phyloP scores from a whole-genome alignment of 441 rosid species.

The Syzygium syzygioides region DNA sequence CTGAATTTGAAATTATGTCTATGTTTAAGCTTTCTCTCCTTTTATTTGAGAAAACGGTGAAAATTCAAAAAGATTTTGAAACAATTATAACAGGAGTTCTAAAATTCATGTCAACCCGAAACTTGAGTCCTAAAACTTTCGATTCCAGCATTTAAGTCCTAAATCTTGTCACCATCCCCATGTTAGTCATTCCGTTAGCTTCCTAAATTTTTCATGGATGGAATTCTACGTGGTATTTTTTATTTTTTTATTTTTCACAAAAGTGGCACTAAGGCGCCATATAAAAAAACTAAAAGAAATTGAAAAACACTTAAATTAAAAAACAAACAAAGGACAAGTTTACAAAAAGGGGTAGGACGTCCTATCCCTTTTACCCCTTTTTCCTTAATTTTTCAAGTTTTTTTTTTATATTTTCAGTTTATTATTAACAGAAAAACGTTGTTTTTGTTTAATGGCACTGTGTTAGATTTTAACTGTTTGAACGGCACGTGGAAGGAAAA shows the following conservation, averaged over 20 bases:
- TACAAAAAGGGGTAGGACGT: too few species aligned
- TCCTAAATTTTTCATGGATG: background rate
- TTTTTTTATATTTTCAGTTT: too few species aligned
- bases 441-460: too few species aligned
- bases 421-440: too few species aligned
- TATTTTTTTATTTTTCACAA: background rate
- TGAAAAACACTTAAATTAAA: background rate
- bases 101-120: background rate
- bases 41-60: background rate
- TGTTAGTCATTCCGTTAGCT: background rate
- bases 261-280: background rate
- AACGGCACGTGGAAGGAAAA: background rate
- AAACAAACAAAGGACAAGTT: background rate
- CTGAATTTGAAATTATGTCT: background rate
- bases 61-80: background rate
- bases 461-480: background rate
- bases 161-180: rapidly evolving
- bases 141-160: background rate
- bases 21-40: background rate
- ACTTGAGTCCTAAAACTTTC: background rate
- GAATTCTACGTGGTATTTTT: background rate
- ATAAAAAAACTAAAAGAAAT: background rate
- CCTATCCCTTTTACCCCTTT: too few species aligned
- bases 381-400: too few species aligned
- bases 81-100: background rate